Percentiles rank a stretch among this genome's conserved stretches.
Conservation (phyloP, 1,139 yeast species). For the Groenewaldozyma auringiensis region DNA sequence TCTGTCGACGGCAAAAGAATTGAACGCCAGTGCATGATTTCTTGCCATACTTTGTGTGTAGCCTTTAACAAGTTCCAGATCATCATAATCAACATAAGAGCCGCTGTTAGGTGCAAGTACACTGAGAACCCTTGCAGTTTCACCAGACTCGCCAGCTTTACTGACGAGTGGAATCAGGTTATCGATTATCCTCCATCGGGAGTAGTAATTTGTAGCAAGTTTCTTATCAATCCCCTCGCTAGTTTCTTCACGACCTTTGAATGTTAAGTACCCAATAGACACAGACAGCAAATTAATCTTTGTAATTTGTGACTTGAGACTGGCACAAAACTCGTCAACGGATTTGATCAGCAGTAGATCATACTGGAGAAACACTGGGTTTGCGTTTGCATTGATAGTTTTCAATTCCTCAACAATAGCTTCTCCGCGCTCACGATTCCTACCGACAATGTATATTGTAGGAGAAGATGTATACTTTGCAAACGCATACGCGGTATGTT, state of each 20-base stretch:
- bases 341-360: conserved; percentile 23
- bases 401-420: conserved; percentile 18
- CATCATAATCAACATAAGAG: conserved; percentile 18
- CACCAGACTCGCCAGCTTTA: conserved; percentile 20
- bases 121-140: conserved; percentile 25
- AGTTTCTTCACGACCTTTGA: conserved; percentile 21
- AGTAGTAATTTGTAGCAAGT: conserved; percentile 25
- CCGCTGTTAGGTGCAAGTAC: conserved; percentile 25
- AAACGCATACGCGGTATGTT: conserved; percentile 25
- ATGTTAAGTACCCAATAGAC: conserved; percentile 21
- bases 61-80: conserved; percentile 21
- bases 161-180: conserved; percentile 22
- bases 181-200: conserved; percentile 23
- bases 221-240: conserved; percentile 26
- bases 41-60: conserved; percentile 9
- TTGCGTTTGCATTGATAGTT: conserved; percentile 21
- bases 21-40: conserved; percentile 17
- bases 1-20: conserved; percentile 19
- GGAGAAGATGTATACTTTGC: conserved; percentile 26
- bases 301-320: conserved; percentile 19
- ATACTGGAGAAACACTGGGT: conserved; percentile 21
- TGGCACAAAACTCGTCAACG: conserved; percentile 19
- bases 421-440: conserved; percentile 22
- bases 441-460: conserved; percentile 27
- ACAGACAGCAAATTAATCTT: conserved; percentile 25